Conservation (phyloP, 345 rosid genomes). For the Hibiscus trionum region DNA sequence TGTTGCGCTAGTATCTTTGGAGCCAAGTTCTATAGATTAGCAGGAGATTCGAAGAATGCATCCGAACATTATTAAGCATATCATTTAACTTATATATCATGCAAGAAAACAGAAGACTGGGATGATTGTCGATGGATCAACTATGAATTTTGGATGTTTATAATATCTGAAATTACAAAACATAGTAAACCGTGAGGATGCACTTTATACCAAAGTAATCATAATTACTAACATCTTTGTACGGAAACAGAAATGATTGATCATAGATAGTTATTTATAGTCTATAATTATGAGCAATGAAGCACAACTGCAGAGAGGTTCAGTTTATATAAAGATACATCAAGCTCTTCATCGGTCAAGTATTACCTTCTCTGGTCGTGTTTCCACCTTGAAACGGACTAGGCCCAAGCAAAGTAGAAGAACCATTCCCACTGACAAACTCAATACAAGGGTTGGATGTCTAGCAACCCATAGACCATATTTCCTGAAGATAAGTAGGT, state of each 20-base stretch:
- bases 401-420: constrained; percentile 86
- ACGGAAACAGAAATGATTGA: not conserved
- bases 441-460: constrained; percentile 64
- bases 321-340: constrained; percentile 1
- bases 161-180: not conserved
- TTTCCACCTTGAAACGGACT: constrained; percentile 88
- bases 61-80: not conserved
- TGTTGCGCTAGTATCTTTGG: not conserved
- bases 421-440: constrained; percentile 52
- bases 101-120: not conserved
- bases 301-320: not conserved
- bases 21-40: not conserved
- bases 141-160: not conserved
- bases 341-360: not conserved
- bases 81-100: not conserved
- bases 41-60: not conserved
- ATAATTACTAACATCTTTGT: not conserved
- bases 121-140: not conserved
- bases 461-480: constrained; percentile 94
- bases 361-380: constrained; percentile 88
- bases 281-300: not conserved
- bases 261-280: not conserved
- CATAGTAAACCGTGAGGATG: not conserved
- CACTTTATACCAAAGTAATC: not conserved
- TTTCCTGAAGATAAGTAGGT: constrained; percentile 43